phyloP scores from a whole-genome alignment of 2,329 filamentous ascomycete genomes.

The Arthrobotrys musiformis region DNA sequence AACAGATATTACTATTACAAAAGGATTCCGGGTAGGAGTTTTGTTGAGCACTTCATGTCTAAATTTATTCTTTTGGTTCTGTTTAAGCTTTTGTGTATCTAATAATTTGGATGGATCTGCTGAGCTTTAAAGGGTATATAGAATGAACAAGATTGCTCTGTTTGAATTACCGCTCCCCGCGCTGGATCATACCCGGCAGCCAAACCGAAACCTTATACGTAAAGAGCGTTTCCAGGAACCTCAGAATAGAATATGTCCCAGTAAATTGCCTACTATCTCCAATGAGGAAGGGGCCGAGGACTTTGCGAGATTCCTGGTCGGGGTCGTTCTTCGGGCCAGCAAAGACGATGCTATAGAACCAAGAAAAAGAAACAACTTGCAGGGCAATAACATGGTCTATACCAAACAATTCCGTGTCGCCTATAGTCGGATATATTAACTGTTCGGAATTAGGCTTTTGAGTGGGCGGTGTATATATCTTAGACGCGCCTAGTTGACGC shows the following conservation, averaged over 20 bases:
- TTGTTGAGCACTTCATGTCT: no score
- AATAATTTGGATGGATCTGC: no score
- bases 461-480: not conserved
- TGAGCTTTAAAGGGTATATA: no score
- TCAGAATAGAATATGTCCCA: not conserved
- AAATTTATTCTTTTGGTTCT: no score
- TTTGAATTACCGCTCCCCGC: not conserved
- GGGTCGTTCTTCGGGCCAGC: not conserved
- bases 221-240: slow-evolving; percentile 2
- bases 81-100: no score
- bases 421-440: not conserved
- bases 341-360: slow-evolving; percentile 18
- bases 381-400: slow-evolving; percentile 11
- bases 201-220: slow-evolving; percentile 14
- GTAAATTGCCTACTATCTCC: slow-evolving; percentile 7
- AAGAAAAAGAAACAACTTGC: slow-evolving; percentile 17
- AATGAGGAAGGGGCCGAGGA: slow-evolving; percentile 1
- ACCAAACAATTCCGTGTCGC: not conserved
- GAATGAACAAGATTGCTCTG: no score
- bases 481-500: not conserved
- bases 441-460: not conserved
- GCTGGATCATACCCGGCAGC: slow-evolving; percentile 1
- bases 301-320: not conserved
- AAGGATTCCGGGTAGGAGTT: no score
- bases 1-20: no score